Evolutionary conservation across 164 flowering plant species (phyloP).

Genomic region (Nymphaea colorata): DNA sequence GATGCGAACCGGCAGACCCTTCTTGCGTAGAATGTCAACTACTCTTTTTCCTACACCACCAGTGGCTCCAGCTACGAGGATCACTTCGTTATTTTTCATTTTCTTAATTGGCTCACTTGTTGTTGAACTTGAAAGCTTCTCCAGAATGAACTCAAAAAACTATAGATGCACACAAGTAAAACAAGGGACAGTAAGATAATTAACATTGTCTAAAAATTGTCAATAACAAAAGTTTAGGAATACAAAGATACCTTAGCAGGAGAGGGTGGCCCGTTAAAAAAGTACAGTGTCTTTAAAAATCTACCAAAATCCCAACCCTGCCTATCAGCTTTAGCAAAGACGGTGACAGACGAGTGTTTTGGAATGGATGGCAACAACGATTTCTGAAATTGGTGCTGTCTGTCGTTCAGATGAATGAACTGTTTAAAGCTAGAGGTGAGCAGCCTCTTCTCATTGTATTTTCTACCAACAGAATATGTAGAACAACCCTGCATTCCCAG

Average conservation of each 20-base stretch:
- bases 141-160: constrained; percentile 65
- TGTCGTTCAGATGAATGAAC: constrained; percentile 40
- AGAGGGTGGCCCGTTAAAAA: constrained; percentile 85
- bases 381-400: constrained; percentile 12
- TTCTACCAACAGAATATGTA: constrained; percentile 23
- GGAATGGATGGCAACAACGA: constrained; percentile 7
- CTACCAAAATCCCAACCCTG: constrained; percentile 89
- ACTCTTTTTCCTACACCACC: constrained; percentile 97
- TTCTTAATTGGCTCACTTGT: constrained; percentile 33
- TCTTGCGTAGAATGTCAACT: constrained; percentile 60
- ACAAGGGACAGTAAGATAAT: constrained; percentile 9
- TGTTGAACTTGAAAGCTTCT: constrained; percentile 44
- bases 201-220: not conserved
- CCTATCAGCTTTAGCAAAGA: constrained; percentile 38
- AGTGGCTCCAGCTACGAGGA: constrained; percentile 86
- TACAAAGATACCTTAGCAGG: constrained; percentile 68
- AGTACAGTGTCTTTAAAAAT: constrained; percentile 70
- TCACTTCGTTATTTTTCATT: constrained; percentile 59
- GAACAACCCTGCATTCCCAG: constrained; percentile 28
- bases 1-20: constrained; percentile 67
- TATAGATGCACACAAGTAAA: constrained; percentile 19
- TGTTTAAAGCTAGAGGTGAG: constrained; percentile 36
- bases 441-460: constrained; percentile 14
- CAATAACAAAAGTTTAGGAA: not conserved
- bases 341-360: constrained; percentile 20